Base-by-base conservation (phyloP, 106 monocot species). In the Amphibolis antarctica region DNA sequence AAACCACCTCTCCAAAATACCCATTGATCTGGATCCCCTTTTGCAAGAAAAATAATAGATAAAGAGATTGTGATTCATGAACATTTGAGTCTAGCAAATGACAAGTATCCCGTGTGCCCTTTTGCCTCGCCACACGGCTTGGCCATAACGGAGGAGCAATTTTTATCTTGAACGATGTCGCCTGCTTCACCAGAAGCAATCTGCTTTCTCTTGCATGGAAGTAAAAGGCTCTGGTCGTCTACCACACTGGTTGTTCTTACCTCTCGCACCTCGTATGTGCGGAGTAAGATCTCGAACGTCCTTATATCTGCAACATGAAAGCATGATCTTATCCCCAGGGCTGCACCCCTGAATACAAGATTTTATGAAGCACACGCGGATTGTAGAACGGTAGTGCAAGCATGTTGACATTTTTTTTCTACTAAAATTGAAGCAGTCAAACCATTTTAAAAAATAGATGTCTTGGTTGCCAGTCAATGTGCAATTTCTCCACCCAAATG, bases 81-180 rank as follows among this genome's bases (percentile, higher is more conserved):
- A 23, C 79, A 79, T 24, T 48, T 80, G 29, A 86, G 86, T 73
- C 90, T 90, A 23, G 86, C 96, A 75, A 96, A 96, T 66, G 96
- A 80, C 26, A 96, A 57, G 36, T 86, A 96, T 21, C 96, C 96
- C 0, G 96, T 96, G 66, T 96, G 96, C 0, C 96, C 96, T 72
- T 66, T 86, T 5, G 96, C 60, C 49, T 86, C 84, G 28, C 70
- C 66, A 44, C 82, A 84, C 14, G 96, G 96, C 66, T 69, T 84
- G 42, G 63, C 86, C 76, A 85, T 82, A 23, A 86, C 46, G 10
- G 66, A n/a, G 28, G 56, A 58, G 18, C 26, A 43, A 27, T 45
- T 24, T 56, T 11, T 53, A 25, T 82, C 80, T 10, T 15, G 29
- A 26, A 29, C 66, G 11, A 49, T 73, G 19, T 59, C 36, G 25